Evolutionary conservation across 1,139 yeast genomes (phyloP).

Genomic region (Nakaseomyces kungkrabaensis): DNA sequence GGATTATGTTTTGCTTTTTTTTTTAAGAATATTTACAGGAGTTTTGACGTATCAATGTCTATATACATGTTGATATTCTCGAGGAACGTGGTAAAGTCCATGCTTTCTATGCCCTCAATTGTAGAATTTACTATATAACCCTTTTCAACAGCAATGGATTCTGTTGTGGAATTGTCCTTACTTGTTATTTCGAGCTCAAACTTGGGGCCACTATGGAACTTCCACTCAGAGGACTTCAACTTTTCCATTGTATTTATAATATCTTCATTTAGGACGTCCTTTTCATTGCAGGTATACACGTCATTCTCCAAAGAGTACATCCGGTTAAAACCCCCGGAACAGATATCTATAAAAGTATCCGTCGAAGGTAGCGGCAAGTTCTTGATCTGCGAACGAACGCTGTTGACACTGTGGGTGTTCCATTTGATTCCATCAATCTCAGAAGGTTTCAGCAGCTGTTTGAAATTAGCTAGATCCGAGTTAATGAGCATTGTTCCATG

Average conservation of each 20-base stretch:
- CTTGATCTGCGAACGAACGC: slow-evolving; percentile 68
- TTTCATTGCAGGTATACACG: slow-evolving; percentile 21
- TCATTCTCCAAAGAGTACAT: slow-evolving; percentile 6
- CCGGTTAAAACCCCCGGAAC: slow-evolving; percentile 18
- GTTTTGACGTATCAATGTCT: not conserved
- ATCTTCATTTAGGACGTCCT: slow-evolving; percentile 14
- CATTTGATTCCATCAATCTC: slow-evolving; percentile 37
- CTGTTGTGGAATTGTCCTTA: not conserved
- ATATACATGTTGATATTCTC: slow-evolving; percentile 2
- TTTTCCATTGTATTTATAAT: slow-evolving; percentile 15
- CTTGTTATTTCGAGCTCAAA: slow-evolving; percentile 16
- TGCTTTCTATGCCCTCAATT: slow-evolving; percentile 10
- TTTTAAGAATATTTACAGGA: slow-evolving; percentile 2
- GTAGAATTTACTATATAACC: slow-evolving; percentile 19
- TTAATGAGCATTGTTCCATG: slow-evolving; percentile 91
- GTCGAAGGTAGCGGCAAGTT: slow-evolving; percentile 38
- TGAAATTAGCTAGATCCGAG: slow-evolving; percentile 50
- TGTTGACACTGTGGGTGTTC: slow-evolving; percentile 55
- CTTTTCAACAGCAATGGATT: slow-evolving; percentile 20
- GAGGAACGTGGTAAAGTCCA: slow-evolving; percentile 51
- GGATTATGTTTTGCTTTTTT: not conserved
- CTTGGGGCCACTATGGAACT: slow-evolving; percentile 22
- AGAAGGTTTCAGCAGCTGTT: slow-evolving; percentile 46
- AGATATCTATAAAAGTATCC: slow-evolving; percentile 18
- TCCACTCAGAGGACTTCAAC: slow-evolving; percentile 24